phyloP scores from a whole-genome alignment of 1,139 yeast species.

The Sugiyamaella sp. region DNA sequence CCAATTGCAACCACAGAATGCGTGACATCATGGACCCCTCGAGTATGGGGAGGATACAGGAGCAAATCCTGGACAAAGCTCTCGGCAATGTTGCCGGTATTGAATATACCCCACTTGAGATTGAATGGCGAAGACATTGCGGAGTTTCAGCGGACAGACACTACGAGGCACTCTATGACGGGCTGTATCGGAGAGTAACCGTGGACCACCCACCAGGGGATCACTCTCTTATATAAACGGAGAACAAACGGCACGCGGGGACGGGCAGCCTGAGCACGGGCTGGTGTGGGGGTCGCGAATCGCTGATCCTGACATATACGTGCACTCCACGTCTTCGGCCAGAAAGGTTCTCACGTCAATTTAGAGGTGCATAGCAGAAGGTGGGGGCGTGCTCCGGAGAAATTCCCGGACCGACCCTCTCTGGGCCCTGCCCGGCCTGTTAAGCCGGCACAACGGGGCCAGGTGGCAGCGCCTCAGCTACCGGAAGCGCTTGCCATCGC shows the following conservation, averaged over 20 bases:
- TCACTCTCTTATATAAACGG: background rate
- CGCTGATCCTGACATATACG: no score
- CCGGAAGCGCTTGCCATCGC: background rate
- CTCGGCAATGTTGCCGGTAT: conserved; percentile 35
- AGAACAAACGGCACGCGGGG: background rate
- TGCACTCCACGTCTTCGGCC: background rate
- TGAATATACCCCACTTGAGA: conserved; percentile 30
- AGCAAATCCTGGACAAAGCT: conserved; percentile 35
- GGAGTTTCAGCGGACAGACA: background rate
- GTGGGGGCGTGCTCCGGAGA: background rate
- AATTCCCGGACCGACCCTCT: background rate
- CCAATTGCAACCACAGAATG: conserved; percentile 39
- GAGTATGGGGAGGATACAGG: conserved; percentile 27
- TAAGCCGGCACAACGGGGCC: no score
- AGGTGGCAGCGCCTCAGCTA: no score
- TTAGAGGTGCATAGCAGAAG: background rate
- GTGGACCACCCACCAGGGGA: no score
- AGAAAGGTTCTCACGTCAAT: no score
- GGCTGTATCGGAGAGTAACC: no score
- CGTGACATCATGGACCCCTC: conserved; percentile 29
- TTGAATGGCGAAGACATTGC: conserved; percentile 13
- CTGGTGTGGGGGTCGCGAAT: background rate
- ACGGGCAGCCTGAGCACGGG: background rate
- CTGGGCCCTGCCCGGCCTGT: no score
- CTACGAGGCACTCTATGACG: background rate